Evolutionary conservation across 306 rosid species (phyloP).

Genomic region (Acacia acuminata): DNA sequence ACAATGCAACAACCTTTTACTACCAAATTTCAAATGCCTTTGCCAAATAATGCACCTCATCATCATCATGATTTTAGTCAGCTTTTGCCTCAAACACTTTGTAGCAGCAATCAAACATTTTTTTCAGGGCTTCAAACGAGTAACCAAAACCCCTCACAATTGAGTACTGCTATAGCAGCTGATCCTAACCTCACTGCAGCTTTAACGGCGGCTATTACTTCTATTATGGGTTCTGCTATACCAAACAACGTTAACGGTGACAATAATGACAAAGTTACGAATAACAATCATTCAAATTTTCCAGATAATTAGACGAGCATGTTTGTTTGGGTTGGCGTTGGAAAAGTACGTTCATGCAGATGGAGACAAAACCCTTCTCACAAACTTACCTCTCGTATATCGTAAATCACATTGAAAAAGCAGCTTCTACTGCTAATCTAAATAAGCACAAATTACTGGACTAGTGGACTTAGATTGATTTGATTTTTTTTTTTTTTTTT

Average conservation of each 20-base stretch:
- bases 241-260: slow-evolving; percentile 33
- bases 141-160: slow-evolving; percentile 32
- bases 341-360: too few relatives aligned
- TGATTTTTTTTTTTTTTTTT: neutral
- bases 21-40: slow-evolving; percentile 51
- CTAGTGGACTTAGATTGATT: neutral
- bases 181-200: slow-evolving; percentile 76
- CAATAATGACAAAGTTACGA: slow-evolving; percentile 28
- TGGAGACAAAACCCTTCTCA: too few relatives aligned
- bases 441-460: neutral
- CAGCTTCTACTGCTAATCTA: too few relatives aligned
- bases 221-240: slow-evolving; percentile 55
- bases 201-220: slow-evolving; percentile 65
- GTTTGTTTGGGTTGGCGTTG: too few relatives aligned
- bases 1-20: slow-evolving; percentile 29
- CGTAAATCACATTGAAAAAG: too few relatives aligned
- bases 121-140: slow-evolving; percentile 69
- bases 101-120: slow-evolving; percentile 49
- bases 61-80: slow-evolving; percentile 34
- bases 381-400: too few relatives aligned
- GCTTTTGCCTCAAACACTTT: slow-evolving; percentile 52
- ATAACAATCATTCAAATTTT: slow-evolving; percentile 39
- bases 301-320: slow-evolving; percentile 25
- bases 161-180: slow-evolving; percentile 70
- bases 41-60: neutral